A percentile compares a stretch with the other conserved stretches of the same genome.
Evolutionary conservation across 73 alveolate genomes (phyloP).

Genomic region (Symbiodinium natans): DNA sequence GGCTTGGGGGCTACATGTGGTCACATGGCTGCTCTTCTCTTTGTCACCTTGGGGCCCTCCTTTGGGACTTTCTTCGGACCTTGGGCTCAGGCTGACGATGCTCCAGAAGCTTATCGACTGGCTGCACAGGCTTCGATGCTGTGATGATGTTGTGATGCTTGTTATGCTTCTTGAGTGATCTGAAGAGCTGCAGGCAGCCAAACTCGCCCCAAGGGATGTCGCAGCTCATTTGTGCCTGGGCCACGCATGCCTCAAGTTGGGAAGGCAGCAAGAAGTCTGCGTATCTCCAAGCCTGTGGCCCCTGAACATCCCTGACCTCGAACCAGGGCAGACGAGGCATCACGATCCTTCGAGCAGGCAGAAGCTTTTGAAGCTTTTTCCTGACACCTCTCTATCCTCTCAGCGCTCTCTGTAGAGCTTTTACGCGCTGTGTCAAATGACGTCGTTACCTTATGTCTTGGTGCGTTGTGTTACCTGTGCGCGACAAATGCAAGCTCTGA

Average conservation of each 20-base stretch:
- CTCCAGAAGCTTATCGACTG: conserved; percentile 84
- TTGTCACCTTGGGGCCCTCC: no score
- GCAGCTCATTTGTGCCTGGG: conserved; percentile 77
- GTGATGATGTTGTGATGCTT: background rate
- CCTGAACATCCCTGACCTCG: background rate
- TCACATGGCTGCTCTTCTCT: no score
- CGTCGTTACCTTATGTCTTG: background rate
- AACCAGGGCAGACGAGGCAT: conserved; percentile 79
- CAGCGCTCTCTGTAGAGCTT: no score
- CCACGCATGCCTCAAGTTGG: conserved; percentile 77
- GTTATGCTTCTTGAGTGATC: background rate
- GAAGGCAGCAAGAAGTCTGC: background rate
- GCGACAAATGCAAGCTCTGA: background rate
- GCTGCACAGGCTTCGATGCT: conserved; percentile 87
- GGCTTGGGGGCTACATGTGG: no score
- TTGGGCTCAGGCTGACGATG: conserved; percentile 55
- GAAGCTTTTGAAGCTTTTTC: background rate
- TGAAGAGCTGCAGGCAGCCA: conserved; percentile 41
- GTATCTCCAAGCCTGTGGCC: background rate
- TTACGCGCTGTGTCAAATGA: no score
- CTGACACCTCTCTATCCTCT: no score
- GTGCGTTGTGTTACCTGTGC: background rate
- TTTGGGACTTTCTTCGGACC: background rate
- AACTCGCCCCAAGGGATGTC: conserved; percentile 74
- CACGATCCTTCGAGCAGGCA: conserved; percentile 86